phyloP scores from a whole-genome alignment of 495 filamentous ascomycete genomes.

The Cladorrhinum samala region DNA sequence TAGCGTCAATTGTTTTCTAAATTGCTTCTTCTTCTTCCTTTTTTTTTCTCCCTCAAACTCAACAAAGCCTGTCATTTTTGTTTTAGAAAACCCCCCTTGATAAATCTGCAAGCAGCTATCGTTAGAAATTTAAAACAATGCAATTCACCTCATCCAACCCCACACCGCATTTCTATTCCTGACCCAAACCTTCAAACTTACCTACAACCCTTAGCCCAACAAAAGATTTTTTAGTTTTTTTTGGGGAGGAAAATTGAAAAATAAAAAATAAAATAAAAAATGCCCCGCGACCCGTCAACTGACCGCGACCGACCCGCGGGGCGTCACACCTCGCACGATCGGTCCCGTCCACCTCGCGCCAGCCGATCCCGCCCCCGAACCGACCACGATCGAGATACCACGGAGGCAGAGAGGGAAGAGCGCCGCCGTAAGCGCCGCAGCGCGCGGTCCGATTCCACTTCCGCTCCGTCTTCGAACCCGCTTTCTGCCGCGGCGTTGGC shows the following conservation, averaged over 20 bases:
- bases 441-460: neutral
- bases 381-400: slow-evolving; percentile 2
- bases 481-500: slow-evolving; percentile 56
- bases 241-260: too few species aligned
- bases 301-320: neutral
- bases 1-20: neutral
- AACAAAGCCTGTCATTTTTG: too few species aligned
- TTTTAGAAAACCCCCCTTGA: too few species aligned
- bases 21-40: neutral
- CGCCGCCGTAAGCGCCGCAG: neutral
- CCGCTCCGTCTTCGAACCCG: slow-evolving; percentile 15
- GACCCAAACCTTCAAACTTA: too few species aligned
- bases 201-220: too few species aligned
- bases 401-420: slow-evolving; percentile 1
- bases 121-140: too few species aligned
- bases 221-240: too few species aligned
- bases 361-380: neutral
- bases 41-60: neutral
- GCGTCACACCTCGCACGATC: neutral
- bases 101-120: too few species aligned
- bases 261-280: slow-evolving; percentile 2
- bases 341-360: neutral
- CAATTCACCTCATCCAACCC: neutral
- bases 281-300: slow-evolving; percentile 14
- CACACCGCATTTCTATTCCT: neutral